Percentiles rank a stretch among this genome's conserved stretches.
Evolutionary conservation across 768 basidiomycete species (phyloP).

Genomic region (Pleurotus eryngii): DNA sequence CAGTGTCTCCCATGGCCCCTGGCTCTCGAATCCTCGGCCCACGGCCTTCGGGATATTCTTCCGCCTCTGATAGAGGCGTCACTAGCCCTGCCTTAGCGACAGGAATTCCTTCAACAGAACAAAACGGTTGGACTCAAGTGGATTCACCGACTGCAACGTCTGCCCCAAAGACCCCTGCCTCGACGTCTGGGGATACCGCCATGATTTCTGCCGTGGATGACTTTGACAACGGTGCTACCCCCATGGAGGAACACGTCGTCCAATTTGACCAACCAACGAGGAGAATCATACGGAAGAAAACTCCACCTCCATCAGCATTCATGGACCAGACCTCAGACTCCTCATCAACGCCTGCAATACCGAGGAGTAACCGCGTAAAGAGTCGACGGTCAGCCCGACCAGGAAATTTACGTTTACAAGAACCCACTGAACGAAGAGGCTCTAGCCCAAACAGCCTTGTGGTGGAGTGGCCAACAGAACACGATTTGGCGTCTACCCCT

Average conservation of each 20-base stretch:
- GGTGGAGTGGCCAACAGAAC: slow-evolving; percentile 53
- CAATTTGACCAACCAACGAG: slow-evolving; percentile 23
- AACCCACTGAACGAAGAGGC: slow-evolving; percentile 31
- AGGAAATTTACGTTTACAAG: slow-evolving; percentile 45
- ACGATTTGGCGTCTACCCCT: slow-evolving; percentile 54
- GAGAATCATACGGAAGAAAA: slow-evolving; percentile 35
- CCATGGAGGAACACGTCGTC: not conserved
- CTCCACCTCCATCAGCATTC: slow-evolving; percentile 24
- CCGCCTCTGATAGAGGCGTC: slow-evolving; percentile 32
- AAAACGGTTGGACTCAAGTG: slow-evolving; percentile 1
- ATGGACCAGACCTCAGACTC: slow-evolving; percentile 50
- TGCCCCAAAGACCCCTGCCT: slow-evolving; percentile 36
- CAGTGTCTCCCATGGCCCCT: slow-evolving; percentile 71
- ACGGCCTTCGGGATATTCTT: slow-evolving; percentile 38
- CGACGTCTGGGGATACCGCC: slow-evolving; percentile 11
- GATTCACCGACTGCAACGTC: slow-evolving; percentile 3
- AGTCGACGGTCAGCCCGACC: slow-evolving; percentile 49
- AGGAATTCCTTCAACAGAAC: slow-evolving; percentile 3
- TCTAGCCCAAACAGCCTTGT: slow-evolving; percentile 44
- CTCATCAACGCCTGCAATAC: slow-evolving; percentile 32
- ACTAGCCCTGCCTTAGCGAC: slow-evolving; percentile 27
- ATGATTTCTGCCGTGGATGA: not conserved
- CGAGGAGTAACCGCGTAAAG: slow-evolving; percentile 43
- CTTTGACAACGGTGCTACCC: slow-evolving; percentile 14
- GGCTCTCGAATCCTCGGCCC: slow-evolving; percentile 36